These are phyloP conservation scores for Tilletiopsis washingtonensis DNA, from an alignment of 1,284 basidiomycete species.

Conservation along the genomic window DNA sequence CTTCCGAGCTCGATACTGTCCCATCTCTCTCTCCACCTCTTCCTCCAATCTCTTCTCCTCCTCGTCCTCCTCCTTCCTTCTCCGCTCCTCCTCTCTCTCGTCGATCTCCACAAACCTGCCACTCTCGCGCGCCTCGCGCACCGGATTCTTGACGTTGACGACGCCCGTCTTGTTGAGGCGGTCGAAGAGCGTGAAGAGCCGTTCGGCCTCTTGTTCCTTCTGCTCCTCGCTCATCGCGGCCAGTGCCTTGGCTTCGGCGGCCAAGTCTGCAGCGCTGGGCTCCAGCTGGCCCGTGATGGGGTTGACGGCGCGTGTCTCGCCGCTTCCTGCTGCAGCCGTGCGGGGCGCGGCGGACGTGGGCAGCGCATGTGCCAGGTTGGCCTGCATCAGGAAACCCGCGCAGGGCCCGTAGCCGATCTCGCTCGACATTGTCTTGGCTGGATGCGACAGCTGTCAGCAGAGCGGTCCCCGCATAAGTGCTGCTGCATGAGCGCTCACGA, in stretches of 20 bases:
- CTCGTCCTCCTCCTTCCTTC: slow-evolving; percentile 18
- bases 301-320: slow-evolving; percentile 12
- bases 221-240: slow-evolving; percentile 27
- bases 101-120: slow-evolving; percentile 18
- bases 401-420: slow-evolving; percentile 37
- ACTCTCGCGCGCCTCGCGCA: slow-evolving; percentile 13
- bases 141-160: slow-evolving; percentile 24
- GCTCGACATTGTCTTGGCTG: slow-evolving; percentile 17
- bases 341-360: slow-evolving; percentile 2
- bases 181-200: slow-evolving; percentile 35
- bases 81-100: slow-evolving; percentile 8
- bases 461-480: no score
- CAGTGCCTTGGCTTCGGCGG: slow-evolving; percentile 11
- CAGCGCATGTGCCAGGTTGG: slow-evolving; percentile 16
- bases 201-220: slow-evolving; percentile 35
- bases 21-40: slow-evolving; percentile 11
- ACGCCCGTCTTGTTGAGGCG: slow-evolving; percentile 31
- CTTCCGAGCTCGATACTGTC: no score
- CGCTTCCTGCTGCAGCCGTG: no score
- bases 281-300: slow-evolving; percentile 35
- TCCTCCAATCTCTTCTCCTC: slow-evolving; percentile 12
- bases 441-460: neutral
- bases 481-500: neutral
- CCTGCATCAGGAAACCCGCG: slow-evolving; percentile 32
- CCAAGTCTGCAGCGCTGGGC: slow-evolving; percentile 16